Base-by-base conservation (phyloP, 179 eudicot genomes). In the Corrigiola litoralis region DNA sequence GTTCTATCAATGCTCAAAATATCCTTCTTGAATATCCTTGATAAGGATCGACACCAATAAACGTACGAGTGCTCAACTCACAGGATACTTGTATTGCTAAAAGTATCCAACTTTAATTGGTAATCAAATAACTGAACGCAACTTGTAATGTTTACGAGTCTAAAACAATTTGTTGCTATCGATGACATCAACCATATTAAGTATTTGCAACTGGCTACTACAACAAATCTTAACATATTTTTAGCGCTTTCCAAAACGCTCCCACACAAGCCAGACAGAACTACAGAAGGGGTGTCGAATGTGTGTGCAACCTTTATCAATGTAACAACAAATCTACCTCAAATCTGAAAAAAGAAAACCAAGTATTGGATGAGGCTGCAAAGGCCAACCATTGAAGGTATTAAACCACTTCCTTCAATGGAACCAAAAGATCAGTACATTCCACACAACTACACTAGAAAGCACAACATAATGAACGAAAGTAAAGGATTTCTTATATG, bases 21-120 rank as follows among this genome's bases (percentile, higher is more conserved):
- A 73, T 67, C 64, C 12, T 2, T 34, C 18, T 47, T 73, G 65
- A 47, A 31, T 61, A 52, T 54, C 42, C 31, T 61, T 53, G 57
- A 73, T 14, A 31, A 45, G 54, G 68, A 61, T 61, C 25, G 34
- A 37, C 27, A 46, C 51, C 58, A 58, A 58, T 68, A 27, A 23
- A 9, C 2, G 3, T 3, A n/a, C n/a, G n/a, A 37, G 20, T 17
- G 60, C 21, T 52, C 47, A 21, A 61, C 40, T 42, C 62, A 59
- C 21, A n/a, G 29, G 47, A 16, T 41, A 33, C 61, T 52, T 67
- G 56, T 42, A 14, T 37, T 60, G 23, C 14, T 4, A 23, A 3
- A 13, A 34, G 47, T 49, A 50, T 34, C 61, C 18, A 44, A 13
- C 17, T 61, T 36, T 54, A 44, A 18, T 20, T 20, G 36, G 34